Percentiles rank a stretch among this genome's conserved stretches.
Evolutionary conservation across 345 rosid species (phyloP).

Genomic region (Citrus medica): DNA sequence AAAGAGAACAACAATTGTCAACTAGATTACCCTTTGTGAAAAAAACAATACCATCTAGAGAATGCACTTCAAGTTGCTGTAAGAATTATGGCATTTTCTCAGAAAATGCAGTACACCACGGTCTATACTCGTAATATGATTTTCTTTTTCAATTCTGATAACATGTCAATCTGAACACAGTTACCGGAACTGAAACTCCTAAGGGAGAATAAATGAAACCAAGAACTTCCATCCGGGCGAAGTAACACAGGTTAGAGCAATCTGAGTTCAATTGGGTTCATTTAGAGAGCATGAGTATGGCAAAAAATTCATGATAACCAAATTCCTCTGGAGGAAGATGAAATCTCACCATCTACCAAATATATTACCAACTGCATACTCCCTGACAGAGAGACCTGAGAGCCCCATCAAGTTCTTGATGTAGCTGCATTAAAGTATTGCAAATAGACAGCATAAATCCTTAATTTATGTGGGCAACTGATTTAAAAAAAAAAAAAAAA

Average conservation of each 20-base stretch:
- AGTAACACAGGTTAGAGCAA: neutral
- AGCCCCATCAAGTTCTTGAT: slow-evolving; percentile 74
- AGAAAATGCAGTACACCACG: neutral
- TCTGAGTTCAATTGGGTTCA: neutral
- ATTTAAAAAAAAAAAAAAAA: neutral
- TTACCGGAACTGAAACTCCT: neutral
- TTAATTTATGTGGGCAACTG: neutral
- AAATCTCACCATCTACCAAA: slow-evolving; percentile 80
- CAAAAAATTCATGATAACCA: neutral
- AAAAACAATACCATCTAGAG: neutral
- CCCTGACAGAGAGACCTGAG: slow-evolving; percentile 74
- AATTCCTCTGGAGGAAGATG: slow-evolving; percentile 4
- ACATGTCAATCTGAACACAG: neutral
- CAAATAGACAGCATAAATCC: neutral
- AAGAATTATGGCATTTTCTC: neutral
- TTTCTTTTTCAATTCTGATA: neutral
- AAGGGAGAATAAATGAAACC: neutral
- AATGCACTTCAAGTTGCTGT: neutral
- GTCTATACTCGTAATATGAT: neutral
- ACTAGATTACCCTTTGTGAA: neutral
- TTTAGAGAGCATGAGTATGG: neutral
- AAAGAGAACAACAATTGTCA: neutral
- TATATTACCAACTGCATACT: slow-evolving; percentile 93
- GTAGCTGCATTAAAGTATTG: slow-evolving; percentile 44
- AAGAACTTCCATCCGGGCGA: neutral